Evolutionary conservation across 1,284 basidiomycete species (phyloP).

Genomic region (Tranzscheliella williamsii): DNA sequence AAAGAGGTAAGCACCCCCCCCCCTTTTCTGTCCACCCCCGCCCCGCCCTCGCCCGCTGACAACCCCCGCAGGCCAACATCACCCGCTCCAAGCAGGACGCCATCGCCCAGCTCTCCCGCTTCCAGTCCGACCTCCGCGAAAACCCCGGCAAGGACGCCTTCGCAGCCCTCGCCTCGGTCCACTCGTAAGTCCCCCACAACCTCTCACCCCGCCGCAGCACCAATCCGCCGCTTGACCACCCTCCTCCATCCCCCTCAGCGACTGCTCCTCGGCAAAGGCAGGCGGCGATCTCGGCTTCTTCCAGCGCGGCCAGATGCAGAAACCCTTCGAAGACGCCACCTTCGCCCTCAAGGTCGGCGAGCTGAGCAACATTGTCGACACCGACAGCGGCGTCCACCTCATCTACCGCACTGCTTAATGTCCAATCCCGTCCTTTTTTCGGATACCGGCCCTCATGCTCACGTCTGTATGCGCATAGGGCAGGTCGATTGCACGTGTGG

Average conservation of each 20-base stretch:
- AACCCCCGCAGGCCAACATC: constrained; percentile 70
- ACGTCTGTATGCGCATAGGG: too few relatives aligned
- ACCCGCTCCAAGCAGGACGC: constrained; percentile 90
- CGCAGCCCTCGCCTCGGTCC: constrained; percentile 46
- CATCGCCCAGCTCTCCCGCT: constrained; percentile 69
- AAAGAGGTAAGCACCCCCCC: constrained; percentile 49
- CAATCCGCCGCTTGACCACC: too few relatives aligned
- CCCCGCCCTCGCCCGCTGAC: too few relatives aligned
- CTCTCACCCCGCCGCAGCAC: background rate
- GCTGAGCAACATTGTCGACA: constrained; percentile 82
- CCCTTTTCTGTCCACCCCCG: too few relatives aligned
- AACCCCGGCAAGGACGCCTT: constrained; percentile 49
- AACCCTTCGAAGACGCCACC: constrained; percentile 90
- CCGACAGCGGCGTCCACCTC: constrained; percentile 95
- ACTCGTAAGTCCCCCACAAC: constrained; percentile 32
- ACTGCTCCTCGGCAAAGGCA: constrained; percentile 56
- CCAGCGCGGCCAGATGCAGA: constrained; percentile 89
- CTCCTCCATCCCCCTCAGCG: constrained; percentile 33
- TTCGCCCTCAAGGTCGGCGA: constrained; percentile 79
- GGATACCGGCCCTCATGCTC: too few relatives aligned
- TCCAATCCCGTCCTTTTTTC: too few relatives aligned
- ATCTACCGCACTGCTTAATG: constrained; percentile 80
- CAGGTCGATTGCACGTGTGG: too few relatives aligned
- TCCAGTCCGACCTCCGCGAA: constrained; percentile 39
- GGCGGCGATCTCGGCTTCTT: constrained; percentile 70